Evolutionary conservation across 1,284 basidiomycete genomes (phyloP).

Genomic region (Microbotryum saponariae): DNA sequence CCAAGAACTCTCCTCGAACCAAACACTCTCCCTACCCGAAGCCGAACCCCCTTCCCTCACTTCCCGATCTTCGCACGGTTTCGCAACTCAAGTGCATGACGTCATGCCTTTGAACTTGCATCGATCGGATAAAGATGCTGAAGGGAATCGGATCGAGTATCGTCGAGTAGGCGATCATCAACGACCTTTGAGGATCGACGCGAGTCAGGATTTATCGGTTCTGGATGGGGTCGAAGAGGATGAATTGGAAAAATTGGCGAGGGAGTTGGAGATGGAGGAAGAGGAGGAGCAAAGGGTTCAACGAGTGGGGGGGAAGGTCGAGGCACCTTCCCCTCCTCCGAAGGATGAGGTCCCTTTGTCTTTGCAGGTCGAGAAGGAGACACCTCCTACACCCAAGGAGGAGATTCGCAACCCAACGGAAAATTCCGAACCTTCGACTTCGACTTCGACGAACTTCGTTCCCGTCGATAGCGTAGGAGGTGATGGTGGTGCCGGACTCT

Average conservation of each 20-base stretch:
- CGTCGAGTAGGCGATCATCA: not conserved
- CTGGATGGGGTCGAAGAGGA: conserved; percentile 21
- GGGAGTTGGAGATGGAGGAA: conserved; percentile 23
- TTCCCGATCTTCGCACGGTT: too few species aligned
- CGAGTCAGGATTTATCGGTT: not conserved
- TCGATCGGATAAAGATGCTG: too few species aligned
- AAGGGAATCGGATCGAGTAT: too few species aligned
- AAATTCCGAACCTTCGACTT: too few species aligned
- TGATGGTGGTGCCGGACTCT: conserved; percentile 20
- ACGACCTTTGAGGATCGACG: conserved; percentile 17
- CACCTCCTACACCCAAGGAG: too few species aligned
- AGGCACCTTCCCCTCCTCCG: conserved; percentile 7
- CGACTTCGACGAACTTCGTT: too few species aligned
- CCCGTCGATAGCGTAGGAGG: conserved; percentile 7
- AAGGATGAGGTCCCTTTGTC: not conserved
- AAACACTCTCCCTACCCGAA: conserved; percentile 9
- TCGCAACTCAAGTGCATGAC: too few species aligned
- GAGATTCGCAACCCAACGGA: too few species aligned
- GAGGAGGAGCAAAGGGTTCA: conserved; percentile 5
- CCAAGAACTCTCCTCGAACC: conserved; percentile 6
- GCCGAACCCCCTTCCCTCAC: too few species aligned
- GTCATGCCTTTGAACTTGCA: too few species aligned
- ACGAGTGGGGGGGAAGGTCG: not conserved
- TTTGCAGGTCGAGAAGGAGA: too few species aligned
- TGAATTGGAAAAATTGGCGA: conserved; percentile 19